Conservation (phyloP, 495 filamentous ascomycete genomes). For the Usnea hakonensis region DNA sequence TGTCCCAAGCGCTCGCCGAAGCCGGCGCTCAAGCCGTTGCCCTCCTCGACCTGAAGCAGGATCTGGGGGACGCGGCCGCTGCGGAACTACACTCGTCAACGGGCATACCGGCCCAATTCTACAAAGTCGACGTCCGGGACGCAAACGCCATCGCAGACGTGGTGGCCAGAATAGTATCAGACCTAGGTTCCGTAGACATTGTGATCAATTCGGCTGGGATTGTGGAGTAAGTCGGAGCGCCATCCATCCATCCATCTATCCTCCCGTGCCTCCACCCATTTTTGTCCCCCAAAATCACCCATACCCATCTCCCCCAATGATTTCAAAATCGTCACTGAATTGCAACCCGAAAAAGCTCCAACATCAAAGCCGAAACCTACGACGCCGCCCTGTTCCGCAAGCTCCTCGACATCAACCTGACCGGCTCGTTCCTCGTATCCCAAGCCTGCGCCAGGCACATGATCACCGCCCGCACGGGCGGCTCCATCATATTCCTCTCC, state of each 20-base stretch:
- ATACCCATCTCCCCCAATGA: background rate
- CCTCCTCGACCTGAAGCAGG: slow-evolving; percentile 66
- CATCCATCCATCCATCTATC: slow-evolving; percentile 36
- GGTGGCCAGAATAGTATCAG: slow-evolving; percentile 35
- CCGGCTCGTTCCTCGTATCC: slow-evolving; percentile 59
- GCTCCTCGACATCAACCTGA: slow-evolving; percentile 65
- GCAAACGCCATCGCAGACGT: slow-evolving; percentile 49
- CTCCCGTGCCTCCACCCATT: slow-evolving; percentile 33
- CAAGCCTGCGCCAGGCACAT: slow-evolving; percentile 54
- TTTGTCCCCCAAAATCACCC: slow-evolving; percentile 26
- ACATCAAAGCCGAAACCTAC: slow-evolving; percentile 54
- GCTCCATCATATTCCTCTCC: slow-evolving; percentile 58
- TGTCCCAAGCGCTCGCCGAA: slow-evolving; percentile 67
- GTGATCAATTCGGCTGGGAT: slow-evolving; percentile 81
- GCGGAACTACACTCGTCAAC: slow-evolving; percentile 58
- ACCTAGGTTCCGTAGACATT: slow-evolving; percentile 61
- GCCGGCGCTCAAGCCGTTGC: slow-evolving; percentile 63
- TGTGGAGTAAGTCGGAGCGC: slow-evolving; percentile 62
- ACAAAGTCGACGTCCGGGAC: slow-evolving; percentile 70
- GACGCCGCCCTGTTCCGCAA: slow-evolving; percentile 54
- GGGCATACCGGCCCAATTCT: slow-evolving; percentile 64
- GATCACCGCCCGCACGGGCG: slow-evolving; percentile 43
- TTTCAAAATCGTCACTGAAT: too few relatives aligned
- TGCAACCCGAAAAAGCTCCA: slow-evolving; percentile 50
- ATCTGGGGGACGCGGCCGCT: slow-evolving; percentile 60